phyloP scores from a whole-genome alignment of 78 protist genomes.

The Andalucia godoyi region DNA sequence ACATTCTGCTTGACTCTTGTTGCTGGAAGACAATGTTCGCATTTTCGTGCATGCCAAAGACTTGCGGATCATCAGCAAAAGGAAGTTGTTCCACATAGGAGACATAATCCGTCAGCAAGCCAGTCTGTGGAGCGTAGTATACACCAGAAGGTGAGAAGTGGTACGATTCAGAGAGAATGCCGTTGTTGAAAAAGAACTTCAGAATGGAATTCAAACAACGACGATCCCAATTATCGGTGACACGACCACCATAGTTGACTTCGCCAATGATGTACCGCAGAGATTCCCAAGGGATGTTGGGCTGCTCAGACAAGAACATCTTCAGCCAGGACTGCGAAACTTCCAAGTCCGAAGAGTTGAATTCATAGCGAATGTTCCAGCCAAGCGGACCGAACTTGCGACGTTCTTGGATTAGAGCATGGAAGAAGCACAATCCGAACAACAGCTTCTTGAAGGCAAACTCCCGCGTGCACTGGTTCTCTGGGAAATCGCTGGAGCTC shows the following conservation, averaged over 20 bases:
- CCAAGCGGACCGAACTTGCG: slow-evolving; percentile 74
- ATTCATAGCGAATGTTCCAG: slow-evolving; percentile 80
- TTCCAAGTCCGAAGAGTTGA: slow-evolving; percentile 50
- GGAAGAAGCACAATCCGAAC: slow-evolving; percentile 64
- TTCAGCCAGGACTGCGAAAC: slow-evolving; percentile 21
- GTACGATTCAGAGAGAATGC: background rate
- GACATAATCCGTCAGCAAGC: background rate
- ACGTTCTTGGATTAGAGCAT: slow-evolving; percentile 75
- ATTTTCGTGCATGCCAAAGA: slow-evolving; percentile 73
- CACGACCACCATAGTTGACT: slow-evolving; percentile 73
- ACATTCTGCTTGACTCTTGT: slow-evolving; percentile 31
- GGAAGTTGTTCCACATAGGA: slow-evolving; percentile 13
- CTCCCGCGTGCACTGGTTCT: slow-evolving; percentile 2
- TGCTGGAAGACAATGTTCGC: slow-evolving; percentile 64
- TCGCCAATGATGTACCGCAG: slow-evolving; percentile 47
- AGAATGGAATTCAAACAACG: slow-evolving; percentile 21
- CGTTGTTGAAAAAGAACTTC: background rate
- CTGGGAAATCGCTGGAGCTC: slow-evolving; percentile 9
- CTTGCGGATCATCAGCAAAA: slow-evolving; percentile 31
- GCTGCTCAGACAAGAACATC: slow-evolving; percentile 39
- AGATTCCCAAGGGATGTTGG: slow-evolving; percentile 50
- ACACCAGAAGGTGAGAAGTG: background rate
- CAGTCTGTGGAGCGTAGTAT: slow-evolving; percentile 17
- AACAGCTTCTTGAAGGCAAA: slow-evolving; percentile 34
- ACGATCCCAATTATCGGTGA: slow-evolving; percentile 69